Evolutionary conservation across 2,329 filamentous ascomycete genomes (phyloP).

Genomic region (Trichoderma asperellum): DNA sequence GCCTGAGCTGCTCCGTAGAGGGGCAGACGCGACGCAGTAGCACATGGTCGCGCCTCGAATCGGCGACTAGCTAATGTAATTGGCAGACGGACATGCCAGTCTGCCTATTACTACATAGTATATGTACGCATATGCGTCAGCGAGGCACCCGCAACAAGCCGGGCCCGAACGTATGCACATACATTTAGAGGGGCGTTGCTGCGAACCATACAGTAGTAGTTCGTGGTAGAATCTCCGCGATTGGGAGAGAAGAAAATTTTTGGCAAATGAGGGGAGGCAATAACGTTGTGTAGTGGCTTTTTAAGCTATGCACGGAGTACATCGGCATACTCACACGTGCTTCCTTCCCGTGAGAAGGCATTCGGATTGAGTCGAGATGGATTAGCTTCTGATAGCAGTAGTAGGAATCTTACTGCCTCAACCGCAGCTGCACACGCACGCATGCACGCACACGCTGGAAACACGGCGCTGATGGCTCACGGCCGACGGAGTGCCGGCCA

Average conservation of each 20-base stretch:
- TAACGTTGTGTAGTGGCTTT: not conserved
- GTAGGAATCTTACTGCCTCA: not conserved
- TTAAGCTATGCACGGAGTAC: not conserved
- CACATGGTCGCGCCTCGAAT: constrained; percentile 25
- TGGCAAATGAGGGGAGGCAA: not conserved
- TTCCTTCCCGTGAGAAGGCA: not conserved
- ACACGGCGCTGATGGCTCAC: constrained; percentile 5
- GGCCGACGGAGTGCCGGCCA: constrained; percentile 20
- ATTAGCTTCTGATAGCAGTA: not conserved
- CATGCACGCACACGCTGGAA: not conserved
- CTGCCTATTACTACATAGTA: not conserved
- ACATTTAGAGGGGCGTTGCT: constrained; percentile 19
- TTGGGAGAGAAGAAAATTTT: constrained; percentile 2
- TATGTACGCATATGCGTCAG: constrained; percentile 12
- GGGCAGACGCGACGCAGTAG: constrained; percentile 23
- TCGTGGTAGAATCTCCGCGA: constrained; percentile 7
- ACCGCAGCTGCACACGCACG: not conserved
- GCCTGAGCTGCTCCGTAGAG: constrained; percentile 15
- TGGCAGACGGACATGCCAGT: constrained; percentile 11
- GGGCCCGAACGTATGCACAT: constrained; percentile 9
- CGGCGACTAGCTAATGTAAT: not conserved
- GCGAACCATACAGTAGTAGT: constrained; percentile 1
- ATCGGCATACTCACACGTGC: constrained; percentile 1
- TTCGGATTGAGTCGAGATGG: not conserved
- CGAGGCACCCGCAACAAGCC: constrained; percentile 23